phyloP scores from a whole-genome alignment of 305 asterid genomes.

The Plantago lanceolata region DNA sequence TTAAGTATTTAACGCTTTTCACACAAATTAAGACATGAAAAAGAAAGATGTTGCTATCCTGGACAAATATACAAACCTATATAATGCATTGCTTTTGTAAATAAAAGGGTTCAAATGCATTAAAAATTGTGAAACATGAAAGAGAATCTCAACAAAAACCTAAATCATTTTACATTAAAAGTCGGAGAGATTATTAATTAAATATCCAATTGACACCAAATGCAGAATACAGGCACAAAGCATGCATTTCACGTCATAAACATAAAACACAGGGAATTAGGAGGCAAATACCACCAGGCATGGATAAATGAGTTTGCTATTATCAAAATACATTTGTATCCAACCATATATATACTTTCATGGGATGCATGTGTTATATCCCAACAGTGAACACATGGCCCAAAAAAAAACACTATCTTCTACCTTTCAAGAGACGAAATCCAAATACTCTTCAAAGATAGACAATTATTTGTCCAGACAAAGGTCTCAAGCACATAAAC shows the following conservation, averaged over 20 bases:
- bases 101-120: no score
- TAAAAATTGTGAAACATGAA: no score
- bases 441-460: background rate
- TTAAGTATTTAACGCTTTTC: no score
- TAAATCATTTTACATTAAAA: no score
- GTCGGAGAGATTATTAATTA: no score
- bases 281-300: conserved; percentile 16
- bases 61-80: no score
- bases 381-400: conserved; percentile 2
- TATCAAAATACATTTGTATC: conserved; percentile 19
- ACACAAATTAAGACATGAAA: no score
- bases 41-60: no score
- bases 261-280: conserved; percentile 10
- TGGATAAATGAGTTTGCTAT: conserved; percentile 9
- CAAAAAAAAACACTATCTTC: background rate
- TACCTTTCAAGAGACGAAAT: conserved; percentile 6
- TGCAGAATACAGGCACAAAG: background rate
- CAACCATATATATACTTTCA: conserved; percentile 5
- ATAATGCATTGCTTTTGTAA: no score
- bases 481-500: background rate
- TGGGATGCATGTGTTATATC: conserved; percentile 1
- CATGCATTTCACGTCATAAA: background rate
- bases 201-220: background rate
- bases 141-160: no score
- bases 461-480: background rate